Evolutionary conservation across 768 basidiomycete genomes (phyloP).

Genomic region (Sarcomyxa edulis): DNA sequence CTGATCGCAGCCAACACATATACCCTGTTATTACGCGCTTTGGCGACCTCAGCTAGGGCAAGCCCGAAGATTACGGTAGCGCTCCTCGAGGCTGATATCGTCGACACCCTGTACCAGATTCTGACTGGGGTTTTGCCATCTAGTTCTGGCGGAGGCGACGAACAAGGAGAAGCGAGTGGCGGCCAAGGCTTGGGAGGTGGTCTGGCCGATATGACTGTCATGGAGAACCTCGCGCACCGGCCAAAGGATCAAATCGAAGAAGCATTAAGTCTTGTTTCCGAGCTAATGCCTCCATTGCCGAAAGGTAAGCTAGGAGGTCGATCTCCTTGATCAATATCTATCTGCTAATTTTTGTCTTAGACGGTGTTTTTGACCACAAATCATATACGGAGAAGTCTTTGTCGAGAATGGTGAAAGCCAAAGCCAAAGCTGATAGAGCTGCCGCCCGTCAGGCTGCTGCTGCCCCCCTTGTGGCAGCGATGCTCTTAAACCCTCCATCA

Average conservation of each 20-base stretch:
- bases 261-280: constrained; percentile 80
- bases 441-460: constrained; percentile 53
- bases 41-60: constrained; percentile 83
- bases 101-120: constrained; percentile 90
- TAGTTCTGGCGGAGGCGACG: constrained; percentile 40
- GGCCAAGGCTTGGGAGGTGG: constrained; percentile 86
- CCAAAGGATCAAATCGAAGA: constrained; percentile 98
- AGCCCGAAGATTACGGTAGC: constrained; percentile 85
- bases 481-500: constrained; percentile 12
- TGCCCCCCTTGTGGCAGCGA: constrained; percentile 16
- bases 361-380: constrained; percentile 94
- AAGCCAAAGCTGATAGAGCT: constrained; percentile 76
- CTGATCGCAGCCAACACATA: constrained; percentile 84
- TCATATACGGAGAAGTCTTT: constrained; percentile 85
- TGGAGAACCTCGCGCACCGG: constrained; percentile 94
- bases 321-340: constrained; percentile 4
- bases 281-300: constrained; percentile 88
- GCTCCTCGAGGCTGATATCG: constrained; percentile 88
- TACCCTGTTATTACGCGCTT: constrained; percentile 78
- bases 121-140: constrained; percentile 91
- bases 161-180: constrained; percentile 53
- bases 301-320: constrained; percentile 53
- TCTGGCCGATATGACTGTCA: constrained; percentile 93
- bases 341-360: constrained; percentile 32
- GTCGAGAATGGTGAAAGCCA: constrained; percentile 69